Base-by-base conservation (phyloP, 192 early-diverging fungal genomes). In the Entrophospora sp. region DNA sequence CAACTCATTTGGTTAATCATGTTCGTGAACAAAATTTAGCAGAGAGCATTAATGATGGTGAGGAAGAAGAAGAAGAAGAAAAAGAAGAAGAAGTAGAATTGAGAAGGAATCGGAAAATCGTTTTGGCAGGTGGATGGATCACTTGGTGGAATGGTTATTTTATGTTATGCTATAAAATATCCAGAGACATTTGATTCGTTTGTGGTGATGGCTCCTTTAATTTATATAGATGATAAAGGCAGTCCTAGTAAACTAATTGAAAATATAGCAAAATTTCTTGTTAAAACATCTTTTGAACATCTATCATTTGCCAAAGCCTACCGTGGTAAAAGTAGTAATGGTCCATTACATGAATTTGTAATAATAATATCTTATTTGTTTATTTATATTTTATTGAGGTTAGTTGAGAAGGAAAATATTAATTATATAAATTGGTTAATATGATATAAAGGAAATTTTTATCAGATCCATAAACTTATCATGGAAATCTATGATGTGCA, bases 151-250 rank as follows among this genome's bases (percentile, higher is more conserved):
- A 28, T 66, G 12, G 40, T 66, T 37, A 6, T 31, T 32, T 9
- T 66, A 2, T 20, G 12, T 7, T 66, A 66, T 55, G 34, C 64
- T 24, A 66, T 66, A 14, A 52, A 55, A 30, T 31, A 66, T 52
- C 51, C 64, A 2, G 16, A 34, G 16, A 49, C 27, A 28, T 32
- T 66, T 55, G 64, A 66, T 20, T 35, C 28, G 9, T 42, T 66
- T 38, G 5, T 6, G 25, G 16, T 53, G 9, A 24, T 55, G 1
- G 7, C 22, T 27, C 64, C 64, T 14, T 30, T 66, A 34, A 31
- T 66, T 20, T 30, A 55, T 66, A 36, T 66, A 13, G 28, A 48
- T 40, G 4, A 6, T 42, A 20, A 25, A 12, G 42, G 49, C 42
- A 36, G 25, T 16, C 64, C 64, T 42, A 3, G 14, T 20, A 66